These are phyloP conservation scores for Glebionis coronaria DNA, from an alignment of 129 eudicot species.

Conservation along the genomic window DNA sequence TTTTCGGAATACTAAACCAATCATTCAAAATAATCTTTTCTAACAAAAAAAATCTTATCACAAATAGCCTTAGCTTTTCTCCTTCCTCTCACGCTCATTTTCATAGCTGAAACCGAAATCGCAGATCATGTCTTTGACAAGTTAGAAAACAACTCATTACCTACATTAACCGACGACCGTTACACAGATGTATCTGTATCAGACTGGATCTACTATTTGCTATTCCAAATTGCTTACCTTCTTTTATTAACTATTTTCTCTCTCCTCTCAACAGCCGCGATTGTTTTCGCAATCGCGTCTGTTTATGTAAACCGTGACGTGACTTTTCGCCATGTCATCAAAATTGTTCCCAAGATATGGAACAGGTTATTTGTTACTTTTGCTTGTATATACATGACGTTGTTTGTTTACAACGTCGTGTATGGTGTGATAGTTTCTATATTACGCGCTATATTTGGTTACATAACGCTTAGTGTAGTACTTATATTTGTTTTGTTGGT, in stretches of 20 bases:
- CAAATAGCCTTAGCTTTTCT: constrained; percentile 28
- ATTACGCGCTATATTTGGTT: no score
- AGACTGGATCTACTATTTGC: constrained; percentile 30
- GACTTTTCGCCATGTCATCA: constrained; percentile 31
- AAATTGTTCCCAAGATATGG: constrained; percentile 45
- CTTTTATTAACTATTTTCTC: constrained; percentile 45
- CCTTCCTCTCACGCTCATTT: constrained; percentile 28
- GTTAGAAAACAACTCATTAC: no score
- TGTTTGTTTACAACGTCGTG: no score
- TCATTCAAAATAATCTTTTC: constrained; percentile 28
- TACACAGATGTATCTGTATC: no score
- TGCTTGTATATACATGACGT: no score
- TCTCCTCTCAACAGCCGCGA: constrained; percentile 71
- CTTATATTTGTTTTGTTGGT: no score
- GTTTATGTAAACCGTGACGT: constrained; percentile 38
- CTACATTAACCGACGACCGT: no score
- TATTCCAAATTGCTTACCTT: constrained; percentile 41
- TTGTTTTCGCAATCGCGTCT: constrained; percentile 66
- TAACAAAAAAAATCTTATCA: constrained; percentile 22
- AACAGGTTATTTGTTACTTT: no score
- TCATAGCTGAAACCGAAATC: no score
- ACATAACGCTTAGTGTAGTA: no score
- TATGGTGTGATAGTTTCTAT: no score
- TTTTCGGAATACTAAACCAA: constrained; percentile 33
- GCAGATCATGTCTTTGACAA: no score